Conservation (phyloP, 2,329 filamentous ascomycete species). For the Colletotrichum lindemuthianum region DNA sequence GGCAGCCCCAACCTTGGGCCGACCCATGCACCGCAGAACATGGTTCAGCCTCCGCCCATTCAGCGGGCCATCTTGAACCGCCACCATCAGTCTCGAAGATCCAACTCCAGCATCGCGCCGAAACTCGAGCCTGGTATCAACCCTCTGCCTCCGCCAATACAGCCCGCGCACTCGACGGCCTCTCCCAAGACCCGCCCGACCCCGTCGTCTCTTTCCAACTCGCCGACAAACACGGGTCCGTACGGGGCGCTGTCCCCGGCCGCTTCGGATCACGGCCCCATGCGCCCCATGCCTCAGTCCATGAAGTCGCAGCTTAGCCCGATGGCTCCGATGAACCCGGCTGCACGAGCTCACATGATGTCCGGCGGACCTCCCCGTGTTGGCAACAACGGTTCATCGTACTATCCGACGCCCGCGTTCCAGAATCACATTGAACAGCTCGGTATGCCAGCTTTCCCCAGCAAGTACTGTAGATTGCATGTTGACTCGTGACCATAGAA, state of each 20-base stretch:
- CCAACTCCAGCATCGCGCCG: conserved; percentile 78
- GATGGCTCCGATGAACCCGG: conserved; percentile 44
- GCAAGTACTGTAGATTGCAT: conserved; percentile 70
- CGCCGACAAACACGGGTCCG: conserved; percentile 61
- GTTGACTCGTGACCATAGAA: conserved; percentile 79
- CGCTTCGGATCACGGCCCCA: conserved; percentile 58
- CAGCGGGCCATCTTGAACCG: conserved; percentile 85
- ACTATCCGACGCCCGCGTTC: conserved; percentile 84
- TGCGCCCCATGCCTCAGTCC: conserved; percentile 50
- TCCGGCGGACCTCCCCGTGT: conserved; percentile 46
- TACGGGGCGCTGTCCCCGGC: conserved; percentile 57
- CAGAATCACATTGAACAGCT: conserved; percentile 96
- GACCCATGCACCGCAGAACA: conserved; percentile 73
- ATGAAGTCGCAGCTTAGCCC: conserved; percentile 53
- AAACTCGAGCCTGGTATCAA: conserved; percentile 70
- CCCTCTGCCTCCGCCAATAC: conserved; percentile 57
- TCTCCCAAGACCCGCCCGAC: conserved; percentile 82
- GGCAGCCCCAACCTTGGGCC: conserved; percentile 83
- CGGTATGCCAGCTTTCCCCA: conserved; percentile 75
- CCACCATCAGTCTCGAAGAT: conserved; percentile 79
- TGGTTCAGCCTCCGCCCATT: conserved; percentile 78
- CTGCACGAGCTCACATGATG: conserved; percentile 48
- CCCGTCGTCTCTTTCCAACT: conserved; percentile 78
- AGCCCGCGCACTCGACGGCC: conserved; percentile 61
- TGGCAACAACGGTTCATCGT: conserved; percentile 58